Evolutionary conservation across 2,329 filamentous ascomycete species (phyloP).

Genomic region (Trichoderma citrinoviride): DNA sequence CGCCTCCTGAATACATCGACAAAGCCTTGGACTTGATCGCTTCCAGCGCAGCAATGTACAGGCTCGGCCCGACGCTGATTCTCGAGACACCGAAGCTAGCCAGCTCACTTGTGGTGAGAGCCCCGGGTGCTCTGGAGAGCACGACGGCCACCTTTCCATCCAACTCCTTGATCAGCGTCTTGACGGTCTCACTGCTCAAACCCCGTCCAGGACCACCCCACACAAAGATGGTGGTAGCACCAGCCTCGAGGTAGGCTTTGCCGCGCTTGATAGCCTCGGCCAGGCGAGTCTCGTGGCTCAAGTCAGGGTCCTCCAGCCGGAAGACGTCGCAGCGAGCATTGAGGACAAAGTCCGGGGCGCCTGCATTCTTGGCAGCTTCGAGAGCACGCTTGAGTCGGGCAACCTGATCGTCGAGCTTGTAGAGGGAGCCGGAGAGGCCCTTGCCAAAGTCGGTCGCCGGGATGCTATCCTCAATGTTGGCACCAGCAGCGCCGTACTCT

Average conservation of each 20-base stretch:
- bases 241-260: slow-evolving; percentile 55
- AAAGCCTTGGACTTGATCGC: slow-evolving; percentile 37
- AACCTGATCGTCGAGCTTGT: slow-evolving; percentile 45
- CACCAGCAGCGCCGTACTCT: slow-evolving; percentile 52
- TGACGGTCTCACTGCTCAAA: slow-evolving; percentile 46
- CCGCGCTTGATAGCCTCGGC: slow-evolving; percentile 53
- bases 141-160: slow-evolving; percentile 51
- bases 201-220: slow-evolving; percentile 51
- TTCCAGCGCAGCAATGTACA: slow-evolving; percentile 43
- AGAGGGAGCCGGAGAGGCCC: slow-evolving; percentile 35
- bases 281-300: slow-evolving; percentile 37
- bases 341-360: slow-evolving; percentile 54
- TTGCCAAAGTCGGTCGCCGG: slow-evolving; percentile 36
- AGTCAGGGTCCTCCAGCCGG: slow-evolving; percentile 32
- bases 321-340: slow-evolving; percentile 59
- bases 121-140: slow-evolving; percentile 36
- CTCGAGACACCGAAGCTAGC: slow-evolving; percentile 51
- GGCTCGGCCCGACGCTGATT: slow-evolving; percentile 52
- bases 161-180: slow-evolving; percentile 46
- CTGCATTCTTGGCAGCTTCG: slow-evolving; percentile 42
- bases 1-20: slow-evolving; percentile 33
- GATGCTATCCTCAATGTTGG: slow-evolving; percentile 57
- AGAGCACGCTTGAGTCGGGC: slow-evolving; percentile 45
- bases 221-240: slow-evolving; percentile 59
- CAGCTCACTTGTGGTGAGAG: slow-evolving; percentile 45